phyloP scores from a whole-genome alignment of 257 asterid genomes.

The Capsicum chinense region DNA sequence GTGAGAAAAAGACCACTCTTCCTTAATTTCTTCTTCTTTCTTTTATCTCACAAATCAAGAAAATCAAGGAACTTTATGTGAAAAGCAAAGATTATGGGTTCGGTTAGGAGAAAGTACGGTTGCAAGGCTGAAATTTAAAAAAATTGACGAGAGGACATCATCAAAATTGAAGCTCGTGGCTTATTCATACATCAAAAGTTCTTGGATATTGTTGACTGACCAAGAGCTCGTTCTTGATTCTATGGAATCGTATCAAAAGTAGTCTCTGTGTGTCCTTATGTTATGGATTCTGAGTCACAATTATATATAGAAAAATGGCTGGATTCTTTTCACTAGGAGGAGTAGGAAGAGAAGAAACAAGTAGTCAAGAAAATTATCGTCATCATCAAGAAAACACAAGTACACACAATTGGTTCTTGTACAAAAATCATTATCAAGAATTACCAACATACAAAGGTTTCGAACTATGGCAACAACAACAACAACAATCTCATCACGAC shows the following conservation, averaged over 20 bases:
- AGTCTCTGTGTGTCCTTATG: background rate
- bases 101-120: background rate
- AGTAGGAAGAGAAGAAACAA: background rate
- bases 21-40: background rate
- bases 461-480: slow-evolving; percentile 30
- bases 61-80: background rate
- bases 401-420: slow-evolving; percentile 26
- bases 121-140: background rate
- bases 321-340: slow-evolving; percentile 31
- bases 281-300: slow-evolving; percentile 25
- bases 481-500: background rate
- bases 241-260: background rate
- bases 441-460: slow-evolving; percentile 14
- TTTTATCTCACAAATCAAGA: background rate
- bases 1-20: background rate
- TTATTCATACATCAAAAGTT: background rate
- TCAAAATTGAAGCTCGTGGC: background rate
- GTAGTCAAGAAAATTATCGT: background rate
- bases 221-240: background rate
- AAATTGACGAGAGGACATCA: background rate
- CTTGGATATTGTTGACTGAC: background rate
- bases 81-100: background rate
- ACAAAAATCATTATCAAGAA: slow-evolving; percentile 25
- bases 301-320: slow-evolving; percentile 22
- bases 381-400: slow-evolving; percentile 14